These are phyloP conservation scores for Polychytrium aggregatum DNA, from an alignment of 192 early-diverging fungal species.

Conservation along the genomic window DNA sequence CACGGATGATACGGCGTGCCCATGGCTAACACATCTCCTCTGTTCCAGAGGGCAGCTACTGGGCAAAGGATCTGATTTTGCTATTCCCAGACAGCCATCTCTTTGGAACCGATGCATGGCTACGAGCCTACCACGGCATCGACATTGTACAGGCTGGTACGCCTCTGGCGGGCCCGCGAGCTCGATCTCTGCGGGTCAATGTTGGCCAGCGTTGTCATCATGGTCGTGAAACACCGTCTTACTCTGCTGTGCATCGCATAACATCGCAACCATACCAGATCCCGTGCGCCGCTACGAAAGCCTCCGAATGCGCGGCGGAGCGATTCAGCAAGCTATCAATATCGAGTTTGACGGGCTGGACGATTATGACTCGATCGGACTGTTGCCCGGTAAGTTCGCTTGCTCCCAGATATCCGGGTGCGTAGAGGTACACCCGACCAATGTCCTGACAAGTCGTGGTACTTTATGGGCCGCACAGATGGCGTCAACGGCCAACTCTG, in stretches of 20 bases:
- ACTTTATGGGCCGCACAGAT: slow-evolving; percentile 10
- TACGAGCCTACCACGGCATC: slow-evolving; percentile 79
- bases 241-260: not conserved
- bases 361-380: too few relatives aligned
- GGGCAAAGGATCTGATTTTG: slow-evolving; percentile 89
- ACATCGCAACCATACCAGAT: not conserved
- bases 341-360: not conserved
- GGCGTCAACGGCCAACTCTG: slow-evolving; percentile 85
- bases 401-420: not conserved
- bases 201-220: not conserved
- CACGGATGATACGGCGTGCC: not conserved
- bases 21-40: not conserved
- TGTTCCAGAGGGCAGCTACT: slow-evolving; percentile 48
- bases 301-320: slow-evolving; percentile 57
- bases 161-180: not conserved
- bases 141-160: slow-evolving; percentile 6
- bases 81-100: slow-evolving; percentile 69
- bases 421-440: not conserved
- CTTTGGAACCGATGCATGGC: slow-evolving; percentile 71
- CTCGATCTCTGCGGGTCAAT: not conserved
- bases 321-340: not conserved
- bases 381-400: not conserved
- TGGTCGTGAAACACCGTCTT: not conserved
- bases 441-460: slow-evolving; percentile 1
- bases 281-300: not conserved